Percentiles rank a stretch among this genome's conserved stretches.
These are phyloP conservation scores for Penicillium parvum DNA, from an alignment of 495 filamentous ascomycete species.

Conservation along the genomic window DNA sequence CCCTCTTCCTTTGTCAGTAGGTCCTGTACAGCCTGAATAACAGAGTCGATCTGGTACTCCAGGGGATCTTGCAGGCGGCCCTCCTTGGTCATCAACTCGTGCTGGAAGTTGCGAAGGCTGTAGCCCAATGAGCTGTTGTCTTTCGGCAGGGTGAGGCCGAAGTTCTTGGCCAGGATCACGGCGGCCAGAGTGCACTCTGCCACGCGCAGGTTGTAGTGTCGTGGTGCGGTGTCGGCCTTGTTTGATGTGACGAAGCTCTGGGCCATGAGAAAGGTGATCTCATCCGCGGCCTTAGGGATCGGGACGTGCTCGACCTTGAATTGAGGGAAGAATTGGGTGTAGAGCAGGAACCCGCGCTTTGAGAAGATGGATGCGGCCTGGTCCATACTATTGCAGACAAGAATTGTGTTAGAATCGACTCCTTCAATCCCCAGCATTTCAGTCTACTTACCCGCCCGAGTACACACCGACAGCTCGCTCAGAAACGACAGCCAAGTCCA, in stretches of 20 bases:
- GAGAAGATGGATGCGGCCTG: constrained; percentile 97
- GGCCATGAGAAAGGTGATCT: constrained; percentile 87
- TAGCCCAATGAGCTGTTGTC: constrained; percentile 82
- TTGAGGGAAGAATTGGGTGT: constrained; percentile 83
- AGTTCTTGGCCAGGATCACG: constrained; percentile 60
- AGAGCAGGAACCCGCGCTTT: constrained; percentile 74
- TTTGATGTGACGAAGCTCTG: constrained; percentile 91
- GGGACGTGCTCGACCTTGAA: constrained; percentile 70
- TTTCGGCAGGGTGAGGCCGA: constrained; percentile 60
- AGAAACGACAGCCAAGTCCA: constrained; percentile 87
- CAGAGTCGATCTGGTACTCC: constrained; percentile 62
- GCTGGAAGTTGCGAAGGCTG: constrained; percentile 81
- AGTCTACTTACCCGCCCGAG: constrained; percentile 70
- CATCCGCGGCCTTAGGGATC: constrained; percentile 79
- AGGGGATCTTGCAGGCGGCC: constrained; percentile 51
- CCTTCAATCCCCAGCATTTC: not conserved
- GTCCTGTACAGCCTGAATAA: constrained; percentile 59
- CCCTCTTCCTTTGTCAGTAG: constrained; percentile 69
- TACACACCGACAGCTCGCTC: constrained; percentile 95
- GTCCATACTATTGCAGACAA: constrained; percentile 61
- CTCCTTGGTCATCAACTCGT: constrained; percentile 66
- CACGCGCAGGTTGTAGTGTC: constrained; percentile 94
- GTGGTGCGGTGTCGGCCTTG: constrained; percentile 88
- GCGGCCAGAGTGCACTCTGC: constrained; percentile 93
- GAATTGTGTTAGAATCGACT: not conserved